Percentiles rank a stretch among this genome's conserved stretches.
Evolutionary conservation across 805 yeast genomes (phyloP).

Genomic region (Yamadazyma ubonensis): DNA sequence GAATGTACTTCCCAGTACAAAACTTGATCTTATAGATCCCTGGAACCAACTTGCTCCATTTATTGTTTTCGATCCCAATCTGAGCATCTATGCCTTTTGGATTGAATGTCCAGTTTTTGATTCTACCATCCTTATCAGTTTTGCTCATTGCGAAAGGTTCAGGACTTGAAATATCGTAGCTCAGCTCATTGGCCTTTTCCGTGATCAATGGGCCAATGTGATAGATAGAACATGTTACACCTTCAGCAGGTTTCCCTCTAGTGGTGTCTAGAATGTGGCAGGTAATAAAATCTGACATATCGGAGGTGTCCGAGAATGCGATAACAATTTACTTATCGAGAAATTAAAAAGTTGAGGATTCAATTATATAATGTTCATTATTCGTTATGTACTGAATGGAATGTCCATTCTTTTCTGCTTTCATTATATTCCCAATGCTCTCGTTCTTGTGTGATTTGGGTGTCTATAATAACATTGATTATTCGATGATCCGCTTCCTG

Average conservation of each 20-base stretch:
- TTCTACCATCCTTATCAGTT: constrained; percentile 82
- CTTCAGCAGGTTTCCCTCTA: constrained; percentile 74
- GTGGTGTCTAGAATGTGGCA: constrained; percentile 90
- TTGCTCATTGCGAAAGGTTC: constrained; percentile 62
- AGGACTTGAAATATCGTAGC: constrained; percentile 24
- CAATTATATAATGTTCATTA: background rate
- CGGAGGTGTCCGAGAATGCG: constrained; percentile 9
- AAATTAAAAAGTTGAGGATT: too few relatives aligned
- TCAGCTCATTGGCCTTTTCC: constrained; percentile 24
- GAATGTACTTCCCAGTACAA: constrained; percentile 68
- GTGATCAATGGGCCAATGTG: constrained; percentile 27
- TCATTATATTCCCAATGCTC: constrained; percentile 26
- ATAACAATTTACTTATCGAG: too few relatives aligned
- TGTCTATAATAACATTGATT: constrained; percentile 28
- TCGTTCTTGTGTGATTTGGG: constrained; percentile 18
- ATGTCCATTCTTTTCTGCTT: constrained; percentile 19
- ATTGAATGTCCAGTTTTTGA: constrained; percentile 60
- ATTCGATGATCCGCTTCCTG: constrained; percentile 17
- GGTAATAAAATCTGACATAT: constrained; percentile 59
- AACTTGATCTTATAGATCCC: constrained; percentile 79
- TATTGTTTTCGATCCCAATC: constrained; percentile 10
- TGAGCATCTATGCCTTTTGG: constrained; percentile 36
- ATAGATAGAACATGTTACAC: constrained; percentile 68
- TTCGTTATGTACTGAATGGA: too few relatives aligned
- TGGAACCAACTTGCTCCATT: constrained; percentile 49